Conservation (phyloP, 1,139 yeast genomes). For the Saccharomyces hybrid region DNA sequence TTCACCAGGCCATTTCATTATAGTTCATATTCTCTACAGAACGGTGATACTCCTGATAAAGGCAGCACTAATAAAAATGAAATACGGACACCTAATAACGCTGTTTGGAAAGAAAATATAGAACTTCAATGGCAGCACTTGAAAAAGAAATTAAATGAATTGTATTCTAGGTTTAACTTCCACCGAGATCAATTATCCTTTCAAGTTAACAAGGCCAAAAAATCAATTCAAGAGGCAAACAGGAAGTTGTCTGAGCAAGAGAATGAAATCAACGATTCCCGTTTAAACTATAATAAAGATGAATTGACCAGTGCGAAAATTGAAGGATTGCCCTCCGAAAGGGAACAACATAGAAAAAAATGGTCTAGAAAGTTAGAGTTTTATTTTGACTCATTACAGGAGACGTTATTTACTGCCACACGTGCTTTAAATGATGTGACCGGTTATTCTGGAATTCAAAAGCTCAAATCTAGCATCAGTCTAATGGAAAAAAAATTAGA, state of each 20-base stretch:
- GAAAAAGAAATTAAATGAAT: not conserved
- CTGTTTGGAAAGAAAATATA: not conserved
- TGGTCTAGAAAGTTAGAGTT: conserved; percentile 49
- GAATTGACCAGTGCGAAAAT: conserved; percentile 25
- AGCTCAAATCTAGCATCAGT: conserved; percentile 55
- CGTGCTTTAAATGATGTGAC: conserved; percentile 81
- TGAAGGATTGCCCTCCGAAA: conserved; percentile 37
- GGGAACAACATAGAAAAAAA: conserved; percentile 36
- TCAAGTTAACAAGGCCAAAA: conserved; percentile 29
- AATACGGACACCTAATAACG: not conserved
- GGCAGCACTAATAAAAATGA: not conserved
- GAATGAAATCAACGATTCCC: conserved; percentile 23
- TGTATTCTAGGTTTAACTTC: not conserved
- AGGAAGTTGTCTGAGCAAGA: conserved; percentile 32
- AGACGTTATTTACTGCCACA: conserved; percentile 61
- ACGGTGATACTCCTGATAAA: not conserved
- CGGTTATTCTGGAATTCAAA: conserved; percentile 79
- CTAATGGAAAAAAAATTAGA: conserved; percentile 43
- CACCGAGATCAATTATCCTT: not conserved
- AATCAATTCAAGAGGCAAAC: conserved; percentile 33
- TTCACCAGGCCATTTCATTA: not conserved
- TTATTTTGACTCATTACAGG: conserved; percentile 57
- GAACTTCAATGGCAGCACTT: not conserved
- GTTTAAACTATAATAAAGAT: conserved; percentile 31
- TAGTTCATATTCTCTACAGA: not conserved